Conservation (phyloP, 2,329 filamentous ascomycete genomes). For the Rugonectria rugulosa region DNA sequence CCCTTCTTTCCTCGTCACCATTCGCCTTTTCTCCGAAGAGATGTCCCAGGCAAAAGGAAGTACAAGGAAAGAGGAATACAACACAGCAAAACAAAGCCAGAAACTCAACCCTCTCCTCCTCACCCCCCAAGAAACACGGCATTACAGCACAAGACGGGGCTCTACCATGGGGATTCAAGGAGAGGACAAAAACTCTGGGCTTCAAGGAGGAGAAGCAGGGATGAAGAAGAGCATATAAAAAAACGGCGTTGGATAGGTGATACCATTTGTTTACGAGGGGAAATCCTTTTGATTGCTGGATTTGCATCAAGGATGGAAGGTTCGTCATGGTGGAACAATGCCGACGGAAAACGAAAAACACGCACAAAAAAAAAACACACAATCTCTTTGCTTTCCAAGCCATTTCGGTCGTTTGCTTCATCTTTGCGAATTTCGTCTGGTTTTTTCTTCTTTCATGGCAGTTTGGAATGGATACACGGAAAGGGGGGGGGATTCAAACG, state of each 20-base stretch:
- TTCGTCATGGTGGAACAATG: too few relatives aligned
- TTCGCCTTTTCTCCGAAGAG: conserved; percentile 9
- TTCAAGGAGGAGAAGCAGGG: conserved; percentile 5
- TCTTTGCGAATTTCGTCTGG: conserved; percentile 9
- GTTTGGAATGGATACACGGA: conserved; percentile 20
- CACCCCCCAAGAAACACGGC: too few relatives aligned
- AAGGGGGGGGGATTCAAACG: conserved; percentile 16
- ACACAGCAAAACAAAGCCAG: too few relatives aligned
- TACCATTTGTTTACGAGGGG: conserved; percentile 33
- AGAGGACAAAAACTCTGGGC: neutral
- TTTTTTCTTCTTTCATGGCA: too few relatives aligned
- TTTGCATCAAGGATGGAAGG: neutral
- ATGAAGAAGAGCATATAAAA: conserved; percentile 35
- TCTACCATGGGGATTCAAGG: too few relatives aligned
- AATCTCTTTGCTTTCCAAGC: conserved; percentile 18
- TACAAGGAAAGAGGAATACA: too few relatives aligned
- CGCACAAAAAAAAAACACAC: neutral
- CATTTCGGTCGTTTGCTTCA: conserved; percentile 14
- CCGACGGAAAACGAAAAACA: neutral
- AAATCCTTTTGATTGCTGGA: conserved; percentile 5
- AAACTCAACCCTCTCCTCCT: too few relatives aligned
- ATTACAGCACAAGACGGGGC: neutral
- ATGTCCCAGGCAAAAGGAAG: conserved; percentile 4
- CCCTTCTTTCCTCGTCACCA: conserved; percentile 10
- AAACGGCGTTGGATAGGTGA: conserved; percentile 41